Evolutionary conservation across 2,329 filamentous ascomycete species (phyloP).

Genomic region (Botrytis hyacinthi): DNA sequence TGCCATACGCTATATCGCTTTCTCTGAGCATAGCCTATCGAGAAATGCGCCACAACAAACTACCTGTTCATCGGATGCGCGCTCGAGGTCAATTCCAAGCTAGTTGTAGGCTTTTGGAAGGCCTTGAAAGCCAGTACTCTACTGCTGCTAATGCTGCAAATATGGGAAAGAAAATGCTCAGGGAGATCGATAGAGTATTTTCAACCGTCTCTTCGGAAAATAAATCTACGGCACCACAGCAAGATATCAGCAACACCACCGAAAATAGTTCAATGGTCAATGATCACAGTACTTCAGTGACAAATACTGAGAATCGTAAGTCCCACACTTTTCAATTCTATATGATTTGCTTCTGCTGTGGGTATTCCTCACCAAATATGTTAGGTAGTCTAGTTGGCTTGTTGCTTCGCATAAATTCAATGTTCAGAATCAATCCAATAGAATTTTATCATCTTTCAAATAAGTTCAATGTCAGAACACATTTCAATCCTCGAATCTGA

Average conservation of each 20-base stretch:
- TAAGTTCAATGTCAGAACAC: fast-evolving
- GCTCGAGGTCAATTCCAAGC: conserved; percentile 54
- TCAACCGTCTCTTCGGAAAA: conserved; percentile 21
- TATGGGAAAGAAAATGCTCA: conserved; percentile 30
- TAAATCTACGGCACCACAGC: not conserved
- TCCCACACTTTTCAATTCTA: not conserved
- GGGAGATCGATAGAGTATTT: conserved; percentile 32
- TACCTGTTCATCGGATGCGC: conserved; percentile 58
- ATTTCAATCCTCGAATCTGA: not conserved
- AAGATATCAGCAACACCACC: not conserved
- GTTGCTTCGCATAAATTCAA: not conserved
- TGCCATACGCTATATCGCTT: conserved; percentile 61
- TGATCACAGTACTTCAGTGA: not conserved
- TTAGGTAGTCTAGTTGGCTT: not conserved
- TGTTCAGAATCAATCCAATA: not conserved
- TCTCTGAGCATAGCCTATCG: conserved; percentile 61
- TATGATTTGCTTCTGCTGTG: too few relatives aligned
- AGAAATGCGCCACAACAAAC: conserved; percentile 60
- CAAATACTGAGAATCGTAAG: conserved; percentile 12
- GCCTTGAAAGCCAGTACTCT: conserved; percentile 57
- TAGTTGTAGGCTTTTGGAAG: conserved; percentile 52
- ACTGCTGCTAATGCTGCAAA: conserved; percentile 44
- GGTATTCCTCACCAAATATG: not conserved
- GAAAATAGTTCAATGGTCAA: not conserved
- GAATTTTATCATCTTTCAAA: not conserved